Evolutionary conservation across 1,139 yeast genomes (phyloP).

Genomic region (Zygosaccharomyces sapae): DNA sequence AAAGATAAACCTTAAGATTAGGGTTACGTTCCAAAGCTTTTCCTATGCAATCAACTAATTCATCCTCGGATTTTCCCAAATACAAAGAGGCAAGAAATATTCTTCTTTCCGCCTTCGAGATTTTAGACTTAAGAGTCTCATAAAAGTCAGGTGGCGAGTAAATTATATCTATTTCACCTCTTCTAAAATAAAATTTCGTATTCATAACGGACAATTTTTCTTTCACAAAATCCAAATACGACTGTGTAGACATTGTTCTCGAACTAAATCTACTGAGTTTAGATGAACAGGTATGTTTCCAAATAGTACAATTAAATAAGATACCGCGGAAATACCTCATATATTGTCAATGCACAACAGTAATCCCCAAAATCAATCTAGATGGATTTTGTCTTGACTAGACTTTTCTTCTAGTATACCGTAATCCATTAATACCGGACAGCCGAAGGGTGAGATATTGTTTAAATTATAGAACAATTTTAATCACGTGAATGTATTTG

Average conservation of each 20-base stretch:
- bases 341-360: neutral
- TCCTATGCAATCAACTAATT: constrained; percentile 57
- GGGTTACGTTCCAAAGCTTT: constrained; percentile 57
- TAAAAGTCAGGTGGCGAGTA: constrained; percentile 70
- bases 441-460: too few species aligned
- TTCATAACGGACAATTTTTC: constrained; percentile 17
- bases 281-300: neutral
- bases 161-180: constrained; percentile 61
- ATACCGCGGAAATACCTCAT: neutral
- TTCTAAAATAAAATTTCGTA: constrained; percentile 56
- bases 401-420: too few species aligned
- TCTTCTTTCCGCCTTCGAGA: constrained; percentile 51
- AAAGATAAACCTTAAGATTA: constrained; percentile 60
- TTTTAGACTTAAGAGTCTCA: constrained; percentile 52
- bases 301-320: neutral
- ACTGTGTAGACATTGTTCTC: constrained; percentile 9
- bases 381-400: too few species aligned
- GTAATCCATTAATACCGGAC: too few species aligned
- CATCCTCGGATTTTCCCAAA: constrained; percentile 77
- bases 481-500: neutral
- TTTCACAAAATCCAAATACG: constrained; percentile 15
- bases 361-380: too few species aligned
- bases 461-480: neutral
- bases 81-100: constrained; percentile 82
- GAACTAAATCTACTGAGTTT: neutral